Evolutionary conservation across 257 asterid genomes (phyloP).

Genomic region (Solanum ossicruentum): DNA sequence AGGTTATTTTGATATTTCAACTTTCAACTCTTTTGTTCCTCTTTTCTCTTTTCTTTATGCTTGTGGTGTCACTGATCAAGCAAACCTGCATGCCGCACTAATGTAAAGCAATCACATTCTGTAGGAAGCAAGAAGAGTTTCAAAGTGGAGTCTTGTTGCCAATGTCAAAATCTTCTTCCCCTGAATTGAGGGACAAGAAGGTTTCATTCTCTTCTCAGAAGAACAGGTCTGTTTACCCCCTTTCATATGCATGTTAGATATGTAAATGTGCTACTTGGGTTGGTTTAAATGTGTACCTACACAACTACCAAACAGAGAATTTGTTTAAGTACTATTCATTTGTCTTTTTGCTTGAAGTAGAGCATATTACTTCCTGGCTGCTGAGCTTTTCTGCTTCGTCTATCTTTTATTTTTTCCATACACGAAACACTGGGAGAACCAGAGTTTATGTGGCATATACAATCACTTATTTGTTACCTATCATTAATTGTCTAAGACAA

Average conservation of each 20-base stretch:
- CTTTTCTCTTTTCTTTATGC: not conserved
- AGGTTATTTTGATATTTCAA: too few relatives aligned
- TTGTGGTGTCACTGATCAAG: not conserved
- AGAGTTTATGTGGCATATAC: not conserved
- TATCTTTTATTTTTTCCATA: not conserved
- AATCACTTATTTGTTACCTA: not conserved
- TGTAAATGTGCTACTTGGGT: not conserved
- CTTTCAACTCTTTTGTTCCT: too few relatives aligned
- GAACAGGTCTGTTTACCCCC: slow-evolving; percentile 24
- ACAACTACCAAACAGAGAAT: not conserved
- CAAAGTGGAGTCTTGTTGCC: slow-evolving; percentile 27
- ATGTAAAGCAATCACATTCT: slow-evolving; percentile 9
- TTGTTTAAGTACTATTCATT: not conserved
- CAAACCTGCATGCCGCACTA: not conserved
- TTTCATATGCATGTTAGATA: not conserved
- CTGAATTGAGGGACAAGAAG: slow-evolving; percentile 21
- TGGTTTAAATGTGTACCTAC: not conserved
- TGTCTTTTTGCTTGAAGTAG: not conserved
- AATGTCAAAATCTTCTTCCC: slow-evolving; percentile 51
- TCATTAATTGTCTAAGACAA: not conserved
- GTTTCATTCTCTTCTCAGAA: slow-evolving; percentile 31
- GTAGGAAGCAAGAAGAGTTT: slow-evolving; percentile 25
- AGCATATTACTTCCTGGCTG: not conserved
- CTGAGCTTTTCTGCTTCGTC: not conserved
- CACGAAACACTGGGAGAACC: not conserved